Base-by-base conservation (phyloP, 1,284 basidiomycete genomes). In the Ceratobasidium sp. region DNA sequence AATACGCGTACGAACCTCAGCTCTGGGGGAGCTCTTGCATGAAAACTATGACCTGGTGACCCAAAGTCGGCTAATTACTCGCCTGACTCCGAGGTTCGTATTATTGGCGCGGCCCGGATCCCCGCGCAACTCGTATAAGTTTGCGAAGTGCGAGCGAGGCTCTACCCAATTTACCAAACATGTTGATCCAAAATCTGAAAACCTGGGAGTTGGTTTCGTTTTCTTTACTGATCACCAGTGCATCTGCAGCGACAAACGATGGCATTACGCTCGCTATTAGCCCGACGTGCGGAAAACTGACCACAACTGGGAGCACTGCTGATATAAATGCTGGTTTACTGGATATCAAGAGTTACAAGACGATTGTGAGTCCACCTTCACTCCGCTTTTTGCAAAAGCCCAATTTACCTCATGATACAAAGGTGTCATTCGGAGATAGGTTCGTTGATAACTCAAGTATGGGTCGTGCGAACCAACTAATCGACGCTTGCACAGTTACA, bases 261-360 rank as follows among this genome's bases (percentile, higher is more conserved):
- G 75, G 75, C 1, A 74, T 76, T 9, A 73, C 65, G 27, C 63
- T 76, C 24, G 75, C 75, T n/a, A 61, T 76, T 2, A 61, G 71
- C 41, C 62, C 75, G 24, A 65, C 59, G 16, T 76, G 71, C 48
- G 63, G 54, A 39, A 63, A 49, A 31, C 62, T 74, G 46, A 72
- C 61, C n/a, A 31, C 54, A 14, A 62, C 53, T 53, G 65, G 65
- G 19, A 79, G 75, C 6, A 79, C 82, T 16, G 81, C 83, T 14
- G 84, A 87, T 74, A 81, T 86, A 39, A 87, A 86, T 54, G 82
- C 82, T 0, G 86, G 86, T 0, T 74, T 87, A 24, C 39, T 19
- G 9, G 75, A 79, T 19, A 78, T 86, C 53, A 71, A 74, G 2
- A 76, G 71, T 1, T 83, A 83, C 74, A 81, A 82, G 72, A 86